Base-by-base conservation (phyloP, 2,329 filamentous ascomycete genomes). In the Didymella lethalis region DNA sequence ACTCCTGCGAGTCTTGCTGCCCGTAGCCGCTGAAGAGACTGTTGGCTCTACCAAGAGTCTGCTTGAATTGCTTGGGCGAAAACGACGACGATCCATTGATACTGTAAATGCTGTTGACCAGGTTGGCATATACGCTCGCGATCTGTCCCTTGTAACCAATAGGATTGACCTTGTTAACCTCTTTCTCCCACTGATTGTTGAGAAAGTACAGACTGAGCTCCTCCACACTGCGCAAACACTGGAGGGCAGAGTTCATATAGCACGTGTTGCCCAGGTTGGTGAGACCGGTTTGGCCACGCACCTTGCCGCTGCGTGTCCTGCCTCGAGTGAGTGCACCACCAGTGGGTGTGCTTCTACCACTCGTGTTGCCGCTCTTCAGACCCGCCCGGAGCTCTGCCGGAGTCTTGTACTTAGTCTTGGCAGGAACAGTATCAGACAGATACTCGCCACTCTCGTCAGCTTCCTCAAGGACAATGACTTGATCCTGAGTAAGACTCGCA, bases 181-280 rank as follows among this genome's bases (percentile, higher is more conserved):
- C 94, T 50, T 84, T 81, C 68, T 90, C 87, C 78, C 91, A 93
- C 62, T 89, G 85, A 59, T 63, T 64, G 34, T 62, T 71, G 48
- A 97, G 78, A 77, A 99, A 98, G 77, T 97, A 99, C 70, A 93
- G 89, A 5, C 92, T 94, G 64, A 99, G 81, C 77, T 99, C 95
- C 73, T 97, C 92, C 0, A 97, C 93, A 68, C 92, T 96, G 49
- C 94, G 88, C 50, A 99, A 87, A 75, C 95, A 99, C 75, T 99
- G 95, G 54, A 98, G 82, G 10, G 95, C 95, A 23, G 94, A 97
- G 77, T 98, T 98, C 93, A 98, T 97, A 80, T 99, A 99, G 79
- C 95, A 99, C 0, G 95, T 98, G 72, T 99, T 99, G 48, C 95
- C 95, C 14, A 99, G 81, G 72, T 99, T 99, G 64, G 86, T 88